A percentile compares a stretch with the other conserved stretches of the same genome.
Evolutionary conservation across 345 rosid species (phyloP).

Genomic region (Bruguiera gymnorhiza): DNA sequence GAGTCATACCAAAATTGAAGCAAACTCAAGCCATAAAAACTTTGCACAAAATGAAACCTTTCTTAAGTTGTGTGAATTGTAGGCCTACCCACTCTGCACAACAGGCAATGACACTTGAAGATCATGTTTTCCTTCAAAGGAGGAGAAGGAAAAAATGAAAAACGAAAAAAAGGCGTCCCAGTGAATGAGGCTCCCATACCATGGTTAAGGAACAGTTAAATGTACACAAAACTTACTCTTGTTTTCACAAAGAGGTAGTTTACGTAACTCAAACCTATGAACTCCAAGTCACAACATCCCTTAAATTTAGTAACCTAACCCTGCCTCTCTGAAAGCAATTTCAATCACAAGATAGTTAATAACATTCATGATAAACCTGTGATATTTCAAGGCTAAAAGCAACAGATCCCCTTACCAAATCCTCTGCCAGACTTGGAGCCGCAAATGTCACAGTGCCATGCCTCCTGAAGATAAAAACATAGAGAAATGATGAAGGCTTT

Average conservation of each 20-base stretch:
- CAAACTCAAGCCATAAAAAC: not conserved
- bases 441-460: constrained; percentile 96
- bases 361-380: not conserved
- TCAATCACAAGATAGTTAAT: not conserved
- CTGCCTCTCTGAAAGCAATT: not conserved
- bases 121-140: no score
- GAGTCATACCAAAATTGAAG: not conserved
- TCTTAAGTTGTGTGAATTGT: not conserved
- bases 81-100: no score
- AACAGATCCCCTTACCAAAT: constrained; percentile 64
- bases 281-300: no score
- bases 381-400: not conserved
- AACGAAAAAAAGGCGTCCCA: not conserved
- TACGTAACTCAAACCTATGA: no score
- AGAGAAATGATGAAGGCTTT: no score
- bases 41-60: not conserved
- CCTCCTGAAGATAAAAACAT: constrained; percentile 51
- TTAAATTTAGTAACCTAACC: not conserved
- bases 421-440: constrained; percentile 94
- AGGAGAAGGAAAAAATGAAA: not conserved
- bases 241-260: no score
- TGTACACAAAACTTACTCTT: no score
- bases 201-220: no score
- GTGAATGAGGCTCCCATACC: not conserved
- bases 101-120: no score